Base-by-base conservation (phyloP, 2,329 filamentous ascomycete species). In the Sclerotinia minor region DNA sequence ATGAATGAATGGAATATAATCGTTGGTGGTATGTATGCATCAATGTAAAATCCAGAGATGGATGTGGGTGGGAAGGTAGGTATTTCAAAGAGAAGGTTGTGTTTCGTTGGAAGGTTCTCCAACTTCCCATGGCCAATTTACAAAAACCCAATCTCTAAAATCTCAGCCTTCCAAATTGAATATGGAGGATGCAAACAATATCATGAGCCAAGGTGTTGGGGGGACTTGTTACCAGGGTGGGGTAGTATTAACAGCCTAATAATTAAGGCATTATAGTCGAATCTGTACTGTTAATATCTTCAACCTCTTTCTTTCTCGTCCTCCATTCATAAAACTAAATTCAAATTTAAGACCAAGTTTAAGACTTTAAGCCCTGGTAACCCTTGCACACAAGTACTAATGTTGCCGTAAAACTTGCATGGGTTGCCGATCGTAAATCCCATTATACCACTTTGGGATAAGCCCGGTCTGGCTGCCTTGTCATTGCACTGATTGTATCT, bases 401-500 rank as follows among this genome's bases (percentile, higher is more conserved):
- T 54, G 29, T 13, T 21, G n/a, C 52, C 13, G 19, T 35, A 35
- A 21, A 35, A n/a, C 8, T 44, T n/a, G 26, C 38, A 59, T 19
- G 41, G 38, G 29, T 45, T 45, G 11, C 1, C 38, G 41, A 59
- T 59, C 17, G 19, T 24, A 17, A 1, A 13, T 5, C 9, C 9
- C 41, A 21, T 41, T 17, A 59, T 59, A 32, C 57, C 24, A 5
- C 9, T 13, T 59, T 59, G 1, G 57, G 41, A 45, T 41, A 45
- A 59, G 41, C 21, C 5, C 1, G 3, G 1, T 45, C 13, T 29
- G 41, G 13, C 19, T 53, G 55, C 29, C 38, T 49, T 49, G 45
- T 53, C 60, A 64, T 52, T 53, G 60, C 47, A 24, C 29, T 15
- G 47, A 64, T 26, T 50, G 47, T 21, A 64, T 58, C 44, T 35